Conservation (phyloP, 305 asterid species). For the Fraxinus sp. region DNA sequence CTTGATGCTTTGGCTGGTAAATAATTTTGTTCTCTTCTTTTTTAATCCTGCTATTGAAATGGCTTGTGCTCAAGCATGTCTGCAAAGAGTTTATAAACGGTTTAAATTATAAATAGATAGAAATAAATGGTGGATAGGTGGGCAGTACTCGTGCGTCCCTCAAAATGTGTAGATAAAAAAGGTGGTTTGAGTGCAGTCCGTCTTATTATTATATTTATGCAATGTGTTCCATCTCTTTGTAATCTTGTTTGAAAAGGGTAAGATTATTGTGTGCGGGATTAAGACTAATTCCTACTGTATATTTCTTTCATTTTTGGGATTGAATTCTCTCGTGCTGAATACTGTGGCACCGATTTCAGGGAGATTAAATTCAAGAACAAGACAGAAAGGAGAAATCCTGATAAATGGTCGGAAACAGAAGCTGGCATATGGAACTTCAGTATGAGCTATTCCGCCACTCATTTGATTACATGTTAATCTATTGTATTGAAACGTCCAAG, state of each 20-base stretch:
- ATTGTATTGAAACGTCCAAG: background rate
- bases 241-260: background rate
- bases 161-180: background rate
- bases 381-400: conserved; percentile 43
- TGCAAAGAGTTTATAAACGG: background rate
- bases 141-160: background rate
- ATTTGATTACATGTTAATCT: background rate
- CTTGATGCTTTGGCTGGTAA: conserved; percentile 65
- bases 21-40: background rate
- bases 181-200: background rate
- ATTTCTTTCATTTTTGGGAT: background rate
- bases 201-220: background rate
- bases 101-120: background rate
- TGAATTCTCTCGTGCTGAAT: background rate
- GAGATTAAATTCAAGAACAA: conserved; percentile 42
- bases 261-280: background rate
- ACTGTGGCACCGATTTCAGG: conserved; percentile 30
- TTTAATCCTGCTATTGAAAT: background rate
- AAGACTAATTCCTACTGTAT: background rate
- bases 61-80: background rate
- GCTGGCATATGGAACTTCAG: conserved; percentile 58
- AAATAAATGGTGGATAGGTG: background rate
- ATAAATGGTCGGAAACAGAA: conserved; percentile 44
- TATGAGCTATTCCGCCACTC: conserved; percentile 15
- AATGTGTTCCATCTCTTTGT: background rate